A percentile compares a stretch with the other conserved stretches of the same genome.
phyloP scores from a whole-genome alignment of 805 yeast genomes.

The Metschnikowia reukaufii region DNA sequence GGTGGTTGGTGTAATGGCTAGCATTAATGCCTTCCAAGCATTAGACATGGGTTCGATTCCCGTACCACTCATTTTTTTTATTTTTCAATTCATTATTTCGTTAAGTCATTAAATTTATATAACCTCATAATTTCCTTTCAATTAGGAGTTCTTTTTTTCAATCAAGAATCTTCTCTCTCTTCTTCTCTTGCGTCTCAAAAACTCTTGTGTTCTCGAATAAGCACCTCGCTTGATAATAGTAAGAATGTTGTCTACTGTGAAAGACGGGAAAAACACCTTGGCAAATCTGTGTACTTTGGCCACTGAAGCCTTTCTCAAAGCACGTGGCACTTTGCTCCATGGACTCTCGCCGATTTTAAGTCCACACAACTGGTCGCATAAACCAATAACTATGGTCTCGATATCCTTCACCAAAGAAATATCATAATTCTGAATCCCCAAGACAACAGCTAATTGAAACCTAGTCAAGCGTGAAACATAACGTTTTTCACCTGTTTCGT shows the following conservation, averaged over 20 bases:
- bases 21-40: slow-evolving; percentile 93
- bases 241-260: slow-evolving; percentile 57
- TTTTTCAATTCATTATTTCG: background rate
- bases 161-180: slow-evolving; percentile 1
- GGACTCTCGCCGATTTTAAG: slow-evolving; percentile 76
- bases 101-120: background rate
- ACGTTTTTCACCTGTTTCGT: slow-evolving; percentile 3
- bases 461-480: slow-evolving; percentile 17
- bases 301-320: slow-evolving; percentile 50
- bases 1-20: slow-evolving; percentile 93
- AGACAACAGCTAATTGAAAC: slow-evolving; percentile 12
- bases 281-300: slow-evolving; percentile 50
- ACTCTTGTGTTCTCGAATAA: slow-evolving; percentile 41
- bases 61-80: slow-evolving; percentile 66
- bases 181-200: slow-evolving; percentile 16
- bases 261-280: slow-evolving; percentile 46
- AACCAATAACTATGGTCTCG: slow-evolving; percentile 52
- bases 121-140: background rate
- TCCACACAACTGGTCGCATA: slow-evolving; percentile 57
- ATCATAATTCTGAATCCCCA: slow-evolving; percentile 27
- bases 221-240: slow-evolving; percentile 79
- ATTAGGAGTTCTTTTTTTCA: background rate
- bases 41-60: slow-evolving; percentile 94
- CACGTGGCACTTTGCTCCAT: slow-evolving; percentile 73
- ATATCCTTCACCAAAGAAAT: slow-evolving; percentile 55